Conservation (phyloP, 192 early-diverging fungal species). For the Entophlyctis helioformis region DNA sequence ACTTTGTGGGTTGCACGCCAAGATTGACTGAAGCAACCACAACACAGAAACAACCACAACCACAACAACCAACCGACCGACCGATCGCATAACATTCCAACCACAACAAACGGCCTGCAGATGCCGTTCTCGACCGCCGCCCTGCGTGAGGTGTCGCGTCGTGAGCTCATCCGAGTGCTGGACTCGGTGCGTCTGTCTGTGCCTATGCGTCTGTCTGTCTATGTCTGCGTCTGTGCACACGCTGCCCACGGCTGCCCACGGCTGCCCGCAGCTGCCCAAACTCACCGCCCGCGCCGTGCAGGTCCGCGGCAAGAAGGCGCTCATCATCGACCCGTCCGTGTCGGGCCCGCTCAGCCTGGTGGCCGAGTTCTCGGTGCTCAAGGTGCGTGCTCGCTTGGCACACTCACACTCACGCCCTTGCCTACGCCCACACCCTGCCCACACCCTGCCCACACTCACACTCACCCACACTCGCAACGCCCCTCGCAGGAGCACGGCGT, state of each 20-base stretch:
- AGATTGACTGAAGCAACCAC: too few relatives aligned
- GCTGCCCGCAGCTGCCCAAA: not conserved
- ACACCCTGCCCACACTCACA: too few relatives aligned
- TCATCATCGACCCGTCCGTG: conserved; percentile 78
- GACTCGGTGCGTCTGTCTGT: conserved; percentile 54
- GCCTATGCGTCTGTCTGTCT: too few relatives aligned
- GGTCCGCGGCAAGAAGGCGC: conserved; percentile 80
- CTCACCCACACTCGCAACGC: too few relatives aligned
- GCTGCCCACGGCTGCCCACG: not conserved
- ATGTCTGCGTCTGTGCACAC: not conserved
- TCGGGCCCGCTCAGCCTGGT: conserved; percentile 75
- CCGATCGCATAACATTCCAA: too few relatives aligned
- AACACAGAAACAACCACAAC: too few relatives aligned
- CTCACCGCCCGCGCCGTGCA: conserved; percentile 7
- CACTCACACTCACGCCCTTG: too few relatives aligned
- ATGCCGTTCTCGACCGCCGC: not conserved
- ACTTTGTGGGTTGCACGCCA: too few relatives aligned
- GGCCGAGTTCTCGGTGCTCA: conserved; percentile 77
- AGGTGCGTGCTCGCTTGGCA: too few relatives aligned
- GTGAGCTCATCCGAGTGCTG: conserved; percentile 52
- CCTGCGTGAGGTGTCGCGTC: conserved; percentile 22
- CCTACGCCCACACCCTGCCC: too few relatives aligned
- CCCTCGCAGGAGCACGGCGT: conserved; percentile 81
- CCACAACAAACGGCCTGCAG: too few relatives aligned
- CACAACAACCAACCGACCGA: too few relatives aligned